Evolutionary conservation across 495 filamentous ascomycete species (phyloP).

Genomic region (Daldinia vernicosa): DNA sequence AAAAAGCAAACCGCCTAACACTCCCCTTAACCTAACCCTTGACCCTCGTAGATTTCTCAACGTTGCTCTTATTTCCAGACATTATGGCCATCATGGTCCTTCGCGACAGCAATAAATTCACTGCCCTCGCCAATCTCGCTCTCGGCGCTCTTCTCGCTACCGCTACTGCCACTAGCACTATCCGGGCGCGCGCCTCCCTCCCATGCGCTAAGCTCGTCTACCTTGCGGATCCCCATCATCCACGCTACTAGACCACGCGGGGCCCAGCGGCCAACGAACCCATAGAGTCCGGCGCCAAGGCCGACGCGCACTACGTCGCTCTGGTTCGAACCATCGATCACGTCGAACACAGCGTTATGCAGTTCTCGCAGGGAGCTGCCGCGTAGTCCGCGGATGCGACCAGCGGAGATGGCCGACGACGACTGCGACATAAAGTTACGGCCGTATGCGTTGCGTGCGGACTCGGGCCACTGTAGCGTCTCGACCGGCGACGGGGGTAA

Average conservation of each 20-base stretch:
- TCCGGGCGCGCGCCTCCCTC: conserved; percentile 32
- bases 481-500: conserved; percentile 54
- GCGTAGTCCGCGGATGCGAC: conserved; percentile 57
- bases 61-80: conserved; percentile 47
- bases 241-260: conserved; percentile 80
- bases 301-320: conserved; percentile 75
- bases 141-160: conserved; percentile 33
- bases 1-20: neutral
- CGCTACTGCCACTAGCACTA: neutral
- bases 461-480: conserved; percentile 70
- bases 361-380: conserved; percentile 78
- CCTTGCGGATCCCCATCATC: conserved; percentile 83
- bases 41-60: neutral
- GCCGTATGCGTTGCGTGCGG: conserved; percentile 61
- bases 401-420: conserved; percentile 53
- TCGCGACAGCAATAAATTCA: conserved; percentile 53
- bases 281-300: conserved; percentile 81
- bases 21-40: neutral
- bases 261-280: conserved; percentile 85
- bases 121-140: conserved; percentile 41
- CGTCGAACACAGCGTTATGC: conserved; percentile 88
- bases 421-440: conserved; percentile 65
- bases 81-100: conserved; percentile 50
- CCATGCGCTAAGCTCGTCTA: conserved; percentile 58
- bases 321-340: conserved; percentile 63